Evolutionary conservation across 2,329 filamentous ascomycete species (phyloP), one percentile per base, ranked within the genome.

Genomic region (Myriosclerotinia duriaeana): DNA sequence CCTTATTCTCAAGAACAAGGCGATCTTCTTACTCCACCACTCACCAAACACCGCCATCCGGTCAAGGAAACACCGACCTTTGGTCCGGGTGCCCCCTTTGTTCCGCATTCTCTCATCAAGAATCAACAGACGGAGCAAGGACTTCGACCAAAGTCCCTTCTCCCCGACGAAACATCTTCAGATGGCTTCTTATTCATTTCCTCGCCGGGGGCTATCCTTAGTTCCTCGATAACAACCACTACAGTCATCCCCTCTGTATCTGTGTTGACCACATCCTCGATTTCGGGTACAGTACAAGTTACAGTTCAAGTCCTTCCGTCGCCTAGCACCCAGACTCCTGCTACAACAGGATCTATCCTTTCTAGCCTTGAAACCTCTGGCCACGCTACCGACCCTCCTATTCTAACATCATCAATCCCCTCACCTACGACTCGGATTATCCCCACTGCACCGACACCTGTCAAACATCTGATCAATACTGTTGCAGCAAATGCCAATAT

Each of bases 401-500:
- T 65, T 15, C 26, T 58, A 8, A 65, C 38, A 20, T 38, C 26
- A 3, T 42, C 65, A 20, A 56, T 66, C 9, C 50, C n/a, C 38
- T 40, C 68, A 52, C 65, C 67, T 20, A 54, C 63, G 14, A 67
- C 67, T 46, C 53, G 8, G n/a, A 34, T 65, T n/a, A 54, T 53
- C 17, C 55, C 67, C 46, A 46, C 52, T 8, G 42, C 46, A 34
- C 56, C 53, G 20, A 66, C 55, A 17, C 42, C 40, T 40, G 53
- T 66, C 20, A 34, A 58, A 12, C 22, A 53, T 44, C 46, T 36
- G 14, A 71, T 70, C 54, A 53, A 66, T 53, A 73, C 72, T 5
- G 9, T 26, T 17, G 44, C 58, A 26, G 58, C 44, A 61, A 44
- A 61, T 20, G 48, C 65, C 5, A 71, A 89, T 71, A 86, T 89